Conservation (phyloP, 148 eudicot species). For the Rhododendron griersonianum region DNA sequence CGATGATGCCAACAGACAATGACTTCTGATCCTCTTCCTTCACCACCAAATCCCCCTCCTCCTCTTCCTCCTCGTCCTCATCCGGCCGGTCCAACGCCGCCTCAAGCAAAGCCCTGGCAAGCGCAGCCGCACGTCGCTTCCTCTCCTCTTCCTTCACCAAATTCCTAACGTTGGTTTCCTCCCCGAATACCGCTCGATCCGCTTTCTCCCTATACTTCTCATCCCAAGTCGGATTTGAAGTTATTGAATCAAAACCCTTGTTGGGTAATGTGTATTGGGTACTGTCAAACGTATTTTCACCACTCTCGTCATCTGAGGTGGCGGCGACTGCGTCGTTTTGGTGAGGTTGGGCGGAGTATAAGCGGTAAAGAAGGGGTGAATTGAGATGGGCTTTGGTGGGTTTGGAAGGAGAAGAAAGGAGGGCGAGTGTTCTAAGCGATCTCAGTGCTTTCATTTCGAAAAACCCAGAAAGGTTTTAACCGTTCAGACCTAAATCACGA, state of each 20-base stretch:
- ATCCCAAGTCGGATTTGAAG: slow-evolving; percentile 51
- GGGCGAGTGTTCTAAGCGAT: slow-evolving; percentile 26
- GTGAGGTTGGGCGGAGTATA: slow-evolving; percentile 42
- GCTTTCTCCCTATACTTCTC: slow-evolving; percentile 58
- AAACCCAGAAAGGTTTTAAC: background rate
- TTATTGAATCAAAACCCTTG: slow-evolving; percentile 7
- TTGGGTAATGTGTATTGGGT: slow-evolving; percentile 40
- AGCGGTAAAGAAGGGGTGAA: slow-evolving; percentile 25
- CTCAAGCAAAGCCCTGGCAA: slow-evolving; percentile 64
- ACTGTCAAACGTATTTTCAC: slow-evolving; percentile 48
- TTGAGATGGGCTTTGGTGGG: slow-evolving; percentile 28
- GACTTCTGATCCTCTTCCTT: slow-evolving; percentile 78
- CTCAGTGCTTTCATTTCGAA: slow-evolving; percentile 62
- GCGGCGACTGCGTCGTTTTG: slow-evolving; percentile 16
- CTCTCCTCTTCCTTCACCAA: slow-evolving; percentile 34
- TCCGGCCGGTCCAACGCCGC: slow-evolving; percentile 47
- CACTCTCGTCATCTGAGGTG: slow-evolving; percentile 26
- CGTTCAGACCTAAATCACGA: background rate
- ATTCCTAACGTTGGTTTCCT: slow-evolving; percentile 18
- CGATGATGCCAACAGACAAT: slow-evolving; percentile 81
- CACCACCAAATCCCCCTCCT: slow-evolving; percentile 40
- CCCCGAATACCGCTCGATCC: slow-evolving; percentile 46
- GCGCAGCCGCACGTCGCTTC: slow-evolving; percentile 38
- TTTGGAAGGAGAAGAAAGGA: slow-evolving; percentile 10
- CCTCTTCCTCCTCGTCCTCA: slow-evolving; percentile 27